Evolutionary conservation across 805 yeast species (phyloP).

Genomic region (Cyberlindnera subsufficiens): DNA sequence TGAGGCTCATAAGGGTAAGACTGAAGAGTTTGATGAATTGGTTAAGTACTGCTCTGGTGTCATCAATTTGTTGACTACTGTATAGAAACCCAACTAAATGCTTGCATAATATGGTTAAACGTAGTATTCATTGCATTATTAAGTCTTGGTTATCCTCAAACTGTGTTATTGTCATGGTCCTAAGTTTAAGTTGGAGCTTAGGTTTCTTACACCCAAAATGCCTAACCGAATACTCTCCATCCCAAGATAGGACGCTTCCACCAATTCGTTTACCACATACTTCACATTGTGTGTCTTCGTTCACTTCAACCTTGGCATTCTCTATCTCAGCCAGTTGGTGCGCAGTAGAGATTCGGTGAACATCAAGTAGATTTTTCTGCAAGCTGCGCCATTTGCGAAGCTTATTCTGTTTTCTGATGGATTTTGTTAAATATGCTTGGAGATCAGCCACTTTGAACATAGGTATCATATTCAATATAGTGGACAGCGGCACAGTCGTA

Average conservation of each 20-base stretch:
- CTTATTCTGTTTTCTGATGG: constrained; percentile 11
- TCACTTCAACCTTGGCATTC: constrained; percentile 1
- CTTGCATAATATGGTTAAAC: not conserved
- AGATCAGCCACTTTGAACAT: constrained; percentile 16
- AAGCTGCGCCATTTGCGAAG: not conserved
- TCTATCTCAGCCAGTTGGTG: constrained; percentile 5
- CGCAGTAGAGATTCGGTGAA: constrained; percentile 7
- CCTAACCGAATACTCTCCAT: constrained; percentile 5
- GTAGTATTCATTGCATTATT: not conserved
- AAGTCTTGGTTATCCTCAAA: constrained; percentile 5
- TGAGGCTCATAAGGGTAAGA: constrained; percentile 31
- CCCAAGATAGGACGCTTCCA: constrained; percentile 12
- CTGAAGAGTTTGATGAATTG: constrained; percentile 54
- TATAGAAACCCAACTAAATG: not conserved
- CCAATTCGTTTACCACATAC: constrained; percentile 10
- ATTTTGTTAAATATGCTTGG: constrained; percentile 14
- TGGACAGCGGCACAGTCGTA: constrained; percentile 22
- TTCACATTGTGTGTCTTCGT: constrained; percentile 8
- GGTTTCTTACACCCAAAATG: constrained; percentile 20
- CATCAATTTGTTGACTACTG: constrained; percentile 45
- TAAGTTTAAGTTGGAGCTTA: constrained; percentile 4
- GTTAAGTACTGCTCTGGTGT: constrained; percentile 82
- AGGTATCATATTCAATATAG: constrained; percentile 8
- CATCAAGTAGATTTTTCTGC: constrained; percentile 5
- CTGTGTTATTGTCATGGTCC: constrained; percentile 11